These are phyloP conservation scores for Camellia granthamiana DNA, from an alignment of 148 eudicot species.

Conservation along the genomic window DNA sequence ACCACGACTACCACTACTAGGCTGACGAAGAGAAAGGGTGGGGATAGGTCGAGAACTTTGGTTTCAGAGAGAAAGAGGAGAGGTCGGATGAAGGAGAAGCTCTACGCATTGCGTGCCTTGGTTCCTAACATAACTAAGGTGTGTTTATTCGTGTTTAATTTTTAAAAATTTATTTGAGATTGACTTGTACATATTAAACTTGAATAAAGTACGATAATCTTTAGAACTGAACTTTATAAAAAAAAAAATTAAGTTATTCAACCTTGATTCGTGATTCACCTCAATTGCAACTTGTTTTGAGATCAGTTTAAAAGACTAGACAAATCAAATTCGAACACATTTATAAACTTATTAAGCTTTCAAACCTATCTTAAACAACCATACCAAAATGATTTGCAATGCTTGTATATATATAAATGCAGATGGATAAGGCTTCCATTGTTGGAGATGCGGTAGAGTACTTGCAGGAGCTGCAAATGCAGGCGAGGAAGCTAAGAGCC, in stretches of 20 bases:
- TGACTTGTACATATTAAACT: no score
- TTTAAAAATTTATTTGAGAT: no score
- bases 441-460: constrained; percentile 82
- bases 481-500: constrained; percentile 55
- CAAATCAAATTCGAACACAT: no score
- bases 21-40: constrained; percentile 31
- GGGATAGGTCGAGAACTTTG: constrained; percentile 70
- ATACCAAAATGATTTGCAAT: no score
- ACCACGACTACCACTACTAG: constrained; percentile 10
- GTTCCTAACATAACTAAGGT: constrained; percentile 97
- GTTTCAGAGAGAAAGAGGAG: constrained; percentile 75
- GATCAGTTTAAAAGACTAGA: no score
- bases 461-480: constrained; percentile 66
- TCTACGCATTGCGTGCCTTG: constrained; percentile 78
- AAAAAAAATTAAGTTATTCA: no score
- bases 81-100: constrained; percentile 92
- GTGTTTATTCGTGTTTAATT: neutral
- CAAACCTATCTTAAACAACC: no score
- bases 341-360: no score
- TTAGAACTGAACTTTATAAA: no score
- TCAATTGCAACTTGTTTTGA: no score
- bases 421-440: constrained; percentile 99
- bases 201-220: no score
- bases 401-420: neutral
- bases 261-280: no score